A percentile compares a stretch with the other conserved stretches of the same genome.
These are phyloP conservation scores for Sisymbrium irio DNA, from an alignment of 345 rosid species.

Conservation along the genomic window DNA sequence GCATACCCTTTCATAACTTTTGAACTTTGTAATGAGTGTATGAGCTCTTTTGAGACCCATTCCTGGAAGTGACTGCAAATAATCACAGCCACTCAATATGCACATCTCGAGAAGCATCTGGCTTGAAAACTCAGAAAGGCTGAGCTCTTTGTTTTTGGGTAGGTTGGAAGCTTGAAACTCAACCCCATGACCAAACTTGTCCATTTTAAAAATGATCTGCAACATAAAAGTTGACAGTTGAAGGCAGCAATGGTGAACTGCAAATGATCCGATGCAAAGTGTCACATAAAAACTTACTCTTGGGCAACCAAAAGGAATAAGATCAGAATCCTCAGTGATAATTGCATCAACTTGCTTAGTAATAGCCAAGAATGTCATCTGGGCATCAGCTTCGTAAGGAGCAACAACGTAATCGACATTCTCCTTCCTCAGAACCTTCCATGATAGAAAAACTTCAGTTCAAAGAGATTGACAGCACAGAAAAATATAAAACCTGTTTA, in stretches of 20 bases:
- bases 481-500: background rate
- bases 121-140: conserved; percentile 67
- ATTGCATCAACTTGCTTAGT: conserved; percentile 83
- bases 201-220: conserved; percentile 93
- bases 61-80: conserved; percentile 87
- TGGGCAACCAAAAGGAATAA: conserved; percentile 94
- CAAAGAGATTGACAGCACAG: background rate
- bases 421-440: conserved; percentile 78
- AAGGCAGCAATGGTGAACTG: conserved; percentile 1
- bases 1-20: conserved; percentile 71
- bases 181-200: conserved; percentile 90
- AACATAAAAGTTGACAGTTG: background rate
- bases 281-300: conserved; percentile 58
- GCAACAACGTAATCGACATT: conserved; percentile 73
- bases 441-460: conserved; percentile 19
- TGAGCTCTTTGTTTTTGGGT: conserved; percentile 59
- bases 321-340: conserved; percentile 97
- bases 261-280: conserved; percentile 4
- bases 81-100: conserved; percentile 97
- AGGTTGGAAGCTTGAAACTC: conserved; percentile 74
- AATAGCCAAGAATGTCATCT: conserved; percentile 88
- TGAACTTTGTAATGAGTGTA: conserved; percentile 75
- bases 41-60: conserved; percentile 96
- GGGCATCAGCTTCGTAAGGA: conserved; percentile 98
- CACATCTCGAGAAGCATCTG: conserved; percentile 97